phyloP scores from a whole-genome alignment of 768 basidiomycete species.

The Auricularia sp. region DNA sequence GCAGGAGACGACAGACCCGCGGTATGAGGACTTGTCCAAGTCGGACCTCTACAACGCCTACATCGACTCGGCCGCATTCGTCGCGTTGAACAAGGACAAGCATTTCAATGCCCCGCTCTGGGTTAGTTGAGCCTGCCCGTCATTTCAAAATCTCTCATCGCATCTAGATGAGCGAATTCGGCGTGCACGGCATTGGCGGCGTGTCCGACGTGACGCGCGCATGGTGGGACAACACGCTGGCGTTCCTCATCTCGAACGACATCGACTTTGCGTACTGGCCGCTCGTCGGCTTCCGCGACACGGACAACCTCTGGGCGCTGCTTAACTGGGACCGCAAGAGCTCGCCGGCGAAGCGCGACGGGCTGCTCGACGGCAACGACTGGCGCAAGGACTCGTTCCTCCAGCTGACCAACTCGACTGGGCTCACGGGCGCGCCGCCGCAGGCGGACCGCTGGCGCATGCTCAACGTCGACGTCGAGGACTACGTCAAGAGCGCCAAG shows the following conservation, averaged over 20 bases:
- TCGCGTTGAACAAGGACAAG: background rate
- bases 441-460: background rate
- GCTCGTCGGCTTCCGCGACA: constrained; percentile 4
- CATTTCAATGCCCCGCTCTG: constrained; percentile 5
- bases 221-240: constrained; percentile 5
- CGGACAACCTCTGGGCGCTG: constrained; percentile 7
- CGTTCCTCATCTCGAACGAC: constrained; percentile 1
- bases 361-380: constrained; percentile 4
- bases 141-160: background rate
- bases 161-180: background rate
- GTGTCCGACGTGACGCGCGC: background rate
- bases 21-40: constrained; percentile 3
- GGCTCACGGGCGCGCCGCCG: background rate
- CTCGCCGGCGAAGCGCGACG: background rate
- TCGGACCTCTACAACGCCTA: background rate
- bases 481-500: constrained; percentile 6
- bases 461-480: constrained; percentile 4
- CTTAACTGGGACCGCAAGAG: background rate
- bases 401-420: constrained; percentile 1
- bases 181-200: background rate
- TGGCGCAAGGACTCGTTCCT: constrained; percentile 3
- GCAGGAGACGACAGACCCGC: constrained; percentile 5
- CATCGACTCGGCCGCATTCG: constrained; percentile 1
- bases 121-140: background rate
- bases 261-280: constrained; percentile 9